A percentile compares a stretch with the other conserved stretches of the same genome.
Evolutionary conservation across 2,329 filamentous ascomycete species (phyloP).

Genomic region (Cytospora piceae): DNA sequence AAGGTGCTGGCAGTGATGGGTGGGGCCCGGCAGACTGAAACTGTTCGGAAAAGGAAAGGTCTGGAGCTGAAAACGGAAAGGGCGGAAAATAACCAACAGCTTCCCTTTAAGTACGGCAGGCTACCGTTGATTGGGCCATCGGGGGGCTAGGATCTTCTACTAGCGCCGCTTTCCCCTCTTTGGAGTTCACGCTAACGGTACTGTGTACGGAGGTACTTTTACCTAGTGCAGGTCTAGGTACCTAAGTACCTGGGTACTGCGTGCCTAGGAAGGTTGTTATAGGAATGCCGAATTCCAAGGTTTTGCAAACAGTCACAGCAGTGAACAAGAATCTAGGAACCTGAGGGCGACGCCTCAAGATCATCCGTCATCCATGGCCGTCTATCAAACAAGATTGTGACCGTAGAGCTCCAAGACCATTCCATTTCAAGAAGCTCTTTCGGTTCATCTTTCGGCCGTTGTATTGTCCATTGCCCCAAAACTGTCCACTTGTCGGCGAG

Average conservation of each 20-base stretch:
- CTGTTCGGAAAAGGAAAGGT: constrained; percentile 17
- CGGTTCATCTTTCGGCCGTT: neutral
- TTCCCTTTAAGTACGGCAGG: constrained; percentile 18
- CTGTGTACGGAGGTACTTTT: neutral
- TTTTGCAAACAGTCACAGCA: too few species aligned
- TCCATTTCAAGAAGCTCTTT: neutral
- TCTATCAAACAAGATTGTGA: neutral
- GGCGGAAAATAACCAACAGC: neutral
- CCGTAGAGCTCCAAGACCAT: neutral
- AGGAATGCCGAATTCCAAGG: neutral
- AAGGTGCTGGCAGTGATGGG: neutral
- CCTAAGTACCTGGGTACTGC: neutral
- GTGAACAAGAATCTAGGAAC: too few species aligned
- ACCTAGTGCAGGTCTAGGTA: too few species aligned
- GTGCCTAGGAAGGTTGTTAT: neutral
- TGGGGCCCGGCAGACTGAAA: constrained; percentile 1
- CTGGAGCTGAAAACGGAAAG: constrained; percentile 16
- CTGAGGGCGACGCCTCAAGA: neutral
- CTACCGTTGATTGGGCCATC: constrained; percentile 11
- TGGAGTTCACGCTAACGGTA: neutral
- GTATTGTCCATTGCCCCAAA: too few species aligned
- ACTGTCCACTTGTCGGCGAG: too few species aligned
- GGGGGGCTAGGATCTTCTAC: neutral
- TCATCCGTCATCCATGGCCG: neutral
- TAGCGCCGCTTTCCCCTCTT: constrained; percentile 1